Base-by-base conservation (phyloP, 2,329 filamentous ascomycete species). In the Xylaria arbuscula region DNA sequence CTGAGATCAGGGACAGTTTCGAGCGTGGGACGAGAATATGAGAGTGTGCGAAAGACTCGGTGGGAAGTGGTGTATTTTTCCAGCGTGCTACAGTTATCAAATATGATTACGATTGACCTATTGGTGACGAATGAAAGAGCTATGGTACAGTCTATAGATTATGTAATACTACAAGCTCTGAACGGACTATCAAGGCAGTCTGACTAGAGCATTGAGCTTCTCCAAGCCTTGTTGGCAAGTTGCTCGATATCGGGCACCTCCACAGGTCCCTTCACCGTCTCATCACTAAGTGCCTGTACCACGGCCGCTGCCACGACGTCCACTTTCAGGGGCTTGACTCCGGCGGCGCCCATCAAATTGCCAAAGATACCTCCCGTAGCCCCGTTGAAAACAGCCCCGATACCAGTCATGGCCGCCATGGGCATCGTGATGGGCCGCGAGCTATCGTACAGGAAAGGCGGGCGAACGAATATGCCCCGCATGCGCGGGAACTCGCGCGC, bases 21-120 rank as follows among this genome's bases (percentile, higher is more conserved):
- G 96, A 99, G 87, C 89, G 96, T 72, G 96, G 96, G 19, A 98
- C 96, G 3, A 97, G 97, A 88, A 96, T 98, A 80, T 98, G 78
- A 86, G 34, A 82, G 8, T 2, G 15, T 8, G 38, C 28, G 5
- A 28, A 48, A 42, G 42, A 34, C 15, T 57, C 38, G 54, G 15
- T 13, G 22, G 57, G 42, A 54, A 57, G 48, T 28, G 54, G 36
- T 54, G 51, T 68, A 19, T 58, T 55, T 71, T 66, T 64, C 11
- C 58, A 68, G 48, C 45, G 24, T 63, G 22, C 47, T 32, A 56
- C 28, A 10, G 50, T 62, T 54, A 65, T 22, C 55, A 6, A 28
- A 38, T 59, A 62, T 51, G 38, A 32, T 55, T 62, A 34, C 32
- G 50, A 61, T 54, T 58, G 36, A 53, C 62, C 62, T 68, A 42